These are phyloP conservation scores for Cairneyella variabilis DNA, from an alignment of 495 filamentous ascomycete genomes.

Conservation along the genomic window DNA sequence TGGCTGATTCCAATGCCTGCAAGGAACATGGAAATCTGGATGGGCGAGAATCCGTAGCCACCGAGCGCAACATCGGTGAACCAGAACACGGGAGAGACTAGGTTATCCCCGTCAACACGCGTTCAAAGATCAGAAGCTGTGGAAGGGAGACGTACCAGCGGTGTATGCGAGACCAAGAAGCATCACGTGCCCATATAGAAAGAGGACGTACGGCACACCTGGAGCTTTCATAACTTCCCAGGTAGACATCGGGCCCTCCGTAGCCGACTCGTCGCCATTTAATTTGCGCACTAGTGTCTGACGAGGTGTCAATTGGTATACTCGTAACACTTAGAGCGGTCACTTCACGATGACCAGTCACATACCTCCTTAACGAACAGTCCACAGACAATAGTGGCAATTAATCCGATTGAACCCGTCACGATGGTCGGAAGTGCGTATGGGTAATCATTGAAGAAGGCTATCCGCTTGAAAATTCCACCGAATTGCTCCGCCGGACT, in stretches of 20 bases:
- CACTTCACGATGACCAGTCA: background rate
- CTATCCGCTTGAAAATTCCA: conserved; percentile 44
- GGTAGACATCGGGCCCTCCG: conserved; percentile 37
- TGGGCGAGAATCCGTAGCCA: conserved; percentile 55
- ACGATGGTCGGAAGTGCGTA: conserved; percentile 60
- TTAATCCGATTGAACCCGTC: conserved; percentile 44
- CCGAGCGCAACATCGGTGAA: conserved; percentile 52
- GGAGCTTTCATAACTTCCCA: conserved; percentile 54
- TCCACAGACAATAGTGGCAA: conserved; percentile 42
- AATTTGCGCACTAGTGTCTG: conserved; percentile 24
- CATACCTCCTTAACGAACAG: conserved; percentile 56
- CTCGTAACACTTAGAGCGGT: background rate
- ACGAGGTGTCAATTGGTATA: conserved; percentile 9
- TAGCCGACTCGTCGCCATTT: conserved; percentile 26
- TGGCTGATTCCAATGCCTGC: conserved; percentile 56
- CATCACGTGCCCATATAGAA: conserved; percentile 57
- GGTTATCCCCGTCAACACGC: background rate
- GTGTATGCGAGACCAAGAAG: conserved; percentile 62
- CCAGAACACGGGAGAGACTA: conserved; percentile 57
- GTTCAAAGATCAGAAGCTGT: background rate
- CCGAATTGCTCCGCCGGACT: conserved; percentile 57
- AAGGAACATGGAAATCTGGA: conserved; percentile 57
- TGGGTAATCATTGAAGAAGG: conserved; percentile 58
- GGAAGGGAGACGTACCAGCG: conserved; percentile 30
- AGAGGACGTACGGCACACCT: conserved; percentile 58